Evolutionary conservation across 202 grass and related monocot genomes (phyloP), one percentile per base, ranked within the genome.

Genomic region (Zoysia matrella): DNA sequence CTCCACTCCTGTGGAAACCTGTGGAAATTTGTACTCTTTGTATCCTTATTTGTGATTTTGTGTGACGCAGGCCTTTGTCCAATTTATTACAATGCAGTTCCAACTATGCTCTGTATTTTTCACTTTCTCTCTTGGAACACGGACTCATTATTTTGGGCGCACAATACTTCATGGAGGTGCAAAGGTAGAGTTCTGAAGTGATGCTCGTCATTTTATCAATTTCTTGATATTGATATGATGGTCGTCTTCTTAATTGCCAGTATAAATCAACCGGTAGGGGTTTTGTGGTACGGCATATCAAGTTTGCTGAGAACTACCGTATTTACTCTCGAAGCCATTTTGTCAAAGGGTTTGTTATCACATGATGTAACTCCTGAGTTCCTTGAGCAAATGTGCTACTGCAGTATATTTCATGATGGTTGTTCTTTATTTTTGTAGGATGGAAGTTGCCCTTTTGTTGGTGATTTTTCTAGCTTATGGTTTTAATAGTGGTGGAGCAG

Each of bases 251-350:
- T 76, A 70, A 30, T 76, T 61, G 75, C 75, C 91, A 97, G 94
- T 97, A 97, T 83, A 89, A 72, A 51, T 91, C 91, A 85, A 97
- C 94, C 22, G 94, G 94, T 22, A 89, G 94, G 67, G 94, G 94
- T 80, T 97, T 97, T 73, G 94, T 97, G 67, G 94, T 97, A 63
- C 83, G 67, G 0, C 94, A 97, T 58, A 97, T 97, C 49, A 92
- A 97, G 57, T 94, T 97, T 91, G 89, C 94, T 54, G 94, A 97
- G 81, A 97, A 97, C 73, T 97, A 97, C 60, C 91, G 92, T 71
- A 67, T 97, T 61, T 97, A 97, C 74, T 94, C 94, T 55, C 82
- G 94, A 69, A 97, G 94, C 77, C 94, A 97, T 82, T 97, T 97
- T 61, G 89, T 97, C 51, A 97, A 97, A 91, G 94, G 91, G 94